These are phyloP conservation scores for Aureobasidium namibiae DNA, from an alignment of 2,329 filamentous ascomycete species.

Conservation along the genomic window DNA sequence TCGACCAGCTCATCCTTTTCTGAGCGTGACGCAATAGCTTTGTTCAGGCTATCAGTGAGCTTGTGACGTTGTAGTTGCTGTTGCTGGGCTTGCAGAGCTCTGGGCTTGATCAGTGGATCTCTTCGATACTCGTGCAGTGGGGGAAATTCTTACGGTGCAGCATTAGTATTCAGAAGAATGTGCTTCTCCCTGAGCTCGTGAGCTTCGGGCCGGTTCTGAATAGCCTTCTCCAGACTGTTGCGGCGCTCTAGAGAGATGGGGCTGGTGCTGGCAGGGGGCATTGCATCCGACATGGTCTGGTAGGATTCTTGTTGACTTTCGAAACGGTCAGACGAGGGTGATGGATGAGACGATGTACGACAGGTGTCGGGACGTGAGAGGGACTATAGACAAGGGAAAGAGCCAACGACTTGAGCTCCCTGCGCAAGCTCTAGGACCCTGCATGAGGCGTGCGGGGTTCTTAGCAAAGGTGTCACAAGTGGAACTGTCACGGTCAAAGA, in stretches of 20 bases:
- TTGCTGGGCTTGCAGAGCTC: constrained; percentile 52
- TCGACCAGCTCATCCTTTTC: constrained; percentile 71
- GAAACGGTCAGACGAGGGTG: background rate
- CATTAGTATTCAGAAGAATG: constrained; percentile 59
- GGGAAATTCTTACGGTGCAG: constrained; percentile 49
- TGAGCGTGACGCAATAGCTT: constrained; percentile 53
- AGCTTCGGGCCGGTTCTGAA: constrained; percentile 40
- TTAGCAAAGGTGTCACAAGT: background rate
- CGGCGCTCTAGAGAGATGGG: constrained; percentile 18
- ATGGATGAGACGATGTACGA: background rate
- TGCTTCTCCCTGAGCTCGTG: constrained; percentile 61
- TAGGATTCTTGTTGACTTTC: background rate
- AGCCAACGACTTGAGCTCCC: background rate
- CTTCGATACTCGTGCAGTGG: background rate
- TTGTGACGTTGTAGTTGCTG: constrained; percentile 58
- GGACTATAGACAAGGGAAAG: background rate
- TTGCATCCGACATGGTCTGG: constrained; percentile 5
- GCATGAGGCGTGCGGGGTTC: constrained; percentile 3
- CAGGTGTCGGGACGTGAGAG: background rate
- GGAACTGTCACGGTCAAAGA: background rate
- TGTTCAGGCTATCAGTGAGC: constrained; percentile 55
- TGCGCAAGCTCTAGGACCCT: background rate
- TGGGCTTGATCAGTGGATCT: background rate
- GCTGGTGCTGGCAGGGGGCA: constrained; percentile 12
- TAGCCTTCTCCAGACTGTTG: constrained; percentile 35